phyloP scores from a whole-genome alignment of 305 asterid species.

The Ilex paraguariensis region DNA sequence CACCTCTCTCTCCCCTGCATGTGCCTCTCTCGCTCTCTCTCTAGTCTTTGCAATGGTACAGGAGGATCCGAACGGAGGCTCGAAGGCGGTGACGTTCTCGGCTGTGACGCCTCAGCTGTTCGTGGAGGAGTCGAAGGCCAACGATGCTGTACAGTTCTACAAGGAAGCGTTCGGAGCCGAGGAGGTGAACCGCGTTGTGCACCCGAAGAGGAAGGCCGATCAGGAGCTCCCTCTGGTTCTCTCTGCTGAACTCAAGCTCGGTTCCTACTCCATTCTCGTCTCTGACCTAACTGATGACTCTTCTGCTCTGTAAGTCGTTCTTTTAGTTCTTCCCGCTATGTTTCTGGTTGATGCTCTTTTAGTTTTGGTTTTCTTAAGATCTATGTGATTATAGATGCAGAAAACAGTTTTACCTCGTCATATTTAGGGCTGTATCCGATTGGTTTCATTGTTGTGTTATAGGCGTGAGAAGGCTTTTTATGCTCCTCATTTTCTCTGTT shows the following conservation, averaged over 20 bases:
- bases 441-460: slow-evolving; percentile 11
- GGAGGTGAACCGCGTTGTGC: slow-evolving; percentile 59
- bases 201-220: slow-evolving; percentile 83
- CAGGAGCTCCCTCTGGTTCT: slow-evolving; percentile 69
- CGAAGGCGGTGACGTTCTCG: slow-evolving; percentile 36
- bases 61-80: slow-evolving; percentile 34
- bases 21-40: slow-evolving; percentile 16
- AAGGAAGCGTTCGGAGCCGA: slow-evolving; percentile 90
- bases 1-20: background rate
- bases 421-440: background rate
- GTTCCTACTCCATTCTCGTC: slow-evolving; percentile 44
- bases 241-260: slow-evolving; percentile 71
- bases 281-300: slow-evolving; percentile 61
- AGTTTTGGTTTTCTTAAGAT: no score
- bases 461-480: background rate
- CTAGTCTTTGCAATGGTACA: slow-evolving; percentile 32
- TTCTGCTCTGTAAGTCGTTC: slow-evolving; percentile 35
- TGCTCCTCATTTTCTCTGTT: background rate
- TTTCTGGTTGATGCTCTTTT: background rate
- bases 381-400: no score
- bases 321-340: background rate
- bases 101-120: slow-evolving; percentile 62
- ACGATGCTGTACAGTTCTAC: slow-evolving; percentile 73
- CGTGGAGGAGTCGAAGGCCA: slow-evolving; percentile 59
- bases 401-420: no score